Conservation (phyloP, 176 grass and related monocot genomes). For the Ananas comosus region DNA sequence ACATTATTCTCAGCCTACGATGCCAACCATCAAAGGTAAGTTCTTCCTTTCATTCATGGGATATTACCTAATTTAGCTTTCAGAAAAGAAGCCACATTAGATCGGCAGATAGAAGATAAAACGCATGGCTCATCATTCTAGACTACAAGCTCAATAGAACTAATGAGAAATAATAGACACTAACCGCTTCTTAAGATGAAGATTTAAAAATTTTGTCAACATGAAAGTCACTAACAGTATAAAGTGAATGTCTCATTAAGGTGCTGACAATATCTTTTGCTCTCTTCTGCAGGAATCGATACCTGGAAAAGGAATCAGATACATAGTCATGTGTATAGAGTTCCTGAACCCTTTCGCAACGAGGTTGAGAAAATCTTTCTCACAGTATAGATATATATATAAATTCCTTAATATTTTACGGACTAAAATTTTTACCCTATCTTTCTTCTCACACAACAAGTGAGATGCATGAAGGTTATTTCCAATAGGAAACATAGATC, state of each 20-base stretch:
- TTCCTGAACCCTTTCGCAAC: slow-evolving; percentile 11
- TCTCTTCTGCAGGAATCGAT: slow-evolving; percentile 16
- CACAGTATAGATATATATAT: background rate
- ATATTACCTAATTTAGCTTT: background rate
- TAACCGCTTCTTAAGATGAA: too few relatives aligned
- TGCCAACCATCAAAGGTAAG: slow-evolving; percentile 17
- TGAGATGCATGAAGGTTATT: too few relatives aligned
- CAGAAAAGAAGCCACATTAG: background rate
- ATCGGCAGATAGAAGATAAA: too few relatives aligned
- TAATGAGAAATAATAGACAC: too few relatives aligned
- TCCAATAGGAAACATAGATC: background rate
- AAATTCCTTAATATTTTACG: background rate
- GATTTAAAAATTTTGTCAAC: too few relatives aligned
- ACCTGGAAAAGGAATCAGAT: slow-evolving; percentile 27
- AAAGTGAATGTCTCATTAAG: too few relatives aligned
- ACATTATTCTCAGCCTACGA: slow-evolving; percentile 12
- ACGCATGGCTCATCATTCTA: too few relatives aligned
- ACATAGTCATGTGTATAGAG: slow-evolving; percentile 38
- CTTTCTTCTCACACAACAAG: too few relatives aligned
- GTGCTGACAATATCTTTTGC: background rate
- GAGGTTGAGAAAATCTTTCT: slow-evolving; percentile 10
- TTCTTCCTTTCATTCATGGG: background rate
- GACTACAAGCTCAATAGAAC: too few relatives aligned
- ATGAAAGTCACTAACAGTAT: too few relatives aligned
- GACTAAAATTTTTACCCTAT: background rate